Conservation (phyloP, 345 rosid species). For the Brassica juncea region DNA sequence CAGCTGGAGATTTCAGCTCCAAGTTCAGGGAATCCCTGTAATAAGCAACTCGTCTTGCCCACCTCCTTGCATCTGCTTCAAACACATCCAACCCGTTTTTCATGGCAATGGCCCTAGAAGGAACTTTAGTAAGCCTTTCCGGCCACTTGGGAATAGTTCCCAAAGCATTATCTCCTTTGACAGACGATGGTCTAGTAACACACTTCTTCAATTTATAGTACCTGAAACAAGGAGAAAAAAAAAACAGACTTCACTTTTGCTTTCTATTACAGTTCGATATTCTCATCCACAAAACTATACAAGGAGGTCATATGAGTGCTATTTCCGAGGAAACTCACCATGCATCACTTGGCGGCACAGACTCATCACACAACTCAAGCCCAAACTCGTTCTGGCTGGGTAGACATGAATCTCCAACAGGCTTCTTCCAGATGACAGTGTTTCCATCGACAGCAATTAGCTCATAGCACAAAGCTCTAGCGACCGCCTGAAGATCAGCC, state of each 20-base stretch:
- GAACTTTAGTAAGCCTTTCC: slow-evolving; percentile 66
- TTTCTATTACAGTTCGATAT: background rate
- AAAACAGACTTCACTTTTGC: slow-evolving; percentile 10
- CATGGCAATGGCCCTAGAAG: slow-evolving; percentile 63
- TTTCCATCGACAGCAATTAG: slow-evolving; percentile 86
- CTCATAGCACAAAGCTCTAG: slow-evolving; percentile 86
- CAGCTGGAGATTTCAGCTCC: slow-evolving; percentile 70
- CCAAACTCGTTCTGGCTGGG: slow-evolving; percentile 76
- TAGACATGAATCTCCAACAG: slow-evolving; percentile 69
- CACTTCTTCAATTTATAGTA: slow-evolving; percentile 77
- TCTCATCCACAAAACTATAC: slow-evolving; percentile 1
- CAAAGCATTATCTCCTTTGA: slow-evolving; percentile 63
- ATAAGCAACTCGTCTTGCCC: slow-evolving; percentile 86
- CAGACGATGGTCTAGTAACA: slow-evolving; percentile 59
- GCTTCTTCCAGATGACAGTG: slow-evolving; percentile 97
- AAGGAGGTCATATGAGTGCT: background rate
- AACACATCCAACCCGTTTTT: slow-evolving; percentile 80
- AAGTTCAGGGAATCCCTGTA: slow-evolving; percentile 53
- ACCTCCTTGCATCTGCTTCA: slow-evolving; percentile 82
- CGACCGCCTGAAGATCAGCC: slow-evolving; percentile 97
- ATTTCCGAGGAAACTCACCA: slow-evolving; percentile 56
- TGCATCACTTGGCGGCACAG: slow-evolving; percentile 66
- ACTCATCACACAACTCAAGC: slow-evolving; percentile 69
- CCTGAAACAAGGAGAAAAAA: slow-evolving; percentile 47
- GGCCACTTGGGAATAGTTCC: slow-evolving; percentile 83